Base-by-base conservation (phyloP, 495 filamentous ascomycete genomes). In the Amniculicola lignicola region DNA sequence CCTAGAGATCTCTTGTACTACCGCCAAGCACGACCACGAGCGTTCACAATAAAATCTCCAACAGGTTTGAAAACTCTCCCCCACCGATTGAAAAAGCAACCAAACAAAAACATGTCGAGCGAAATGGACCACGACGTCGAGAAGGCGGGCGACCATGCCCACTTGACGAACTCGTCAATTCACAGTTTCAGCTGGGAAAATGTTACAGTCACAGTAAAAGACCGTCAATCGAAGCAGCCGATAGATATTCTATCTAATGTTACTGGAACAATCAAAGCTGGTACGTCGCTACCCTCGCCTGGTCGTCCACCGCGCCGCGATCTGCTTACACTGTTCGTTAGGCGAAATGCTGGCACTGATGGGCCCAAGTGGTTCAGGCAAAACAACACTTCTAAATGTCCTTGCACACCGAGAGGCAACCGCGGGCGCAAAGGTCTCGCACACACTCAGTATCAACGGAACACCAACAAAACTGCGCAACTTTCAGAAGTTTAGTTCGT, bases 321-420 rank as follows among this genome's bases (percentile, higher is more conserved):
- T n/a, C 16, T 18, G 23, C 40, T 41, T 25, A 47, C 12, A 40
- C 7, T 3, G n/a, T 35, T 15, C 28, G n/a, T 21, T 59, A 37
- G 87, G 87, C 31, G 83, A 90, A 59, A 69, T 91, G 38, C 73
- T 86, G 51, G 87, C 87, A 18, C 60, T 90, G 10, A 89, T 90
- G 84, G 87, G 87, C 35, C 85, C 85, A 0, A 72, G 70, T 52
- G 85, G 86, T 40, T 83, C 76, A 54, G 88, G 88, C 41, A 92
- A 92, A 63, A 89, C 87, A 1, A 90, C 86, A 0, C 76, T 91
- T 4, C 77, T 92, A 18, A 88, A 89, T 63, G 78, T 83, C 11
- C 78, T 92, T 1, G 87, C 88, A 11, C 78, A 78, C 48, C 76
- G 85, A 19, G 67, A 72, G 25, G 70, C 76, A 6, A 65, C 75